A percentile compares a stretch with the other conserved stretches of the same genome.
Conservation (phyloP, 2,329 filamentous ascomycete species). For the Microsporum ferrugineum region DNA sequence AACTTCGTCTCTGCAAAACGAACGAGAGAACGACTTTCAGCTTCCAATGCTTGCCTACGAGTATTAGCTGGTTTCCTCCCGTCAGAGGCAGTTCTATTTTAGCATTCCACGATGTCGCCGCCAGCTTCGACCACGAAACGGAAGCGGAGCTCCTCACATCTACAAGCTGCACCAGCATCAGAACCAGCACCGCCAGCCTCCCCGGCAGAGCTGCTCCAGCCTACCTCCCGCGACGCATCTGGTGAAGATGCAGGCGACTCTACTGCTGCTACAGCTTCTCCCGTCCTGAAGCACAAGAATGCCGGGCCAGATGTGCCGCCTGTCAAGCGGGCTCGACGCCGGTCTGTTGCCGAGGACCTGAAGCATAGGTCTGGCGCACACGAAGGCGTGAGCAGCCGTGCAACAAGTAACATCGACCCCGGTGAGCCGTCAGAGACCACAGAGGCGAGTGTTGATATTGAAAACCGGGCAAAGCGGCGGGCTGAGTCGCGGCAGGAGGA, state of each 20-base stretch:
- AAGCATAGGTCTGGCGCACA: slow-evolving; percentile 3
- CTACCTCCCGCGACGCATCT: slow-evolving; percentile 71
- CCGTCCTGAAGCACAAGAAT: slow-evolving; percentile 41
- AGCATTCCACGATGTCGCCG: slow-evolving; percentile 34
- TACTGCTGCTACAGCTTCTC: slow-evolving; percentile 37
- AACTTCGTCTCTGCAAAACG: background rate
- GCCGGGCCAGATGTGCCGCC: slow-evolving; percentile 44
- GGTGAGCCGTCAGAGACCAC: slow-evolving; percentile 61
- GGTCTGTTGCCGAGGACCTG: slow-evolving; percentile 21
- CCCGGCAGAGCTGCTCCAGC: slow-evolving; percentile 50
- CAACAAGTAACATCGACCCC: slow-evolving; percentile 43
- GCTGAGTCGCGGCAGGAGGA: slow-evolving; percentile 29
- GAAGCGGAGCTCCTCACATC: slow-evolving; percentile 52
- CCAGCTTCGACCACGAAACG: slow-evolving; percentile 59
- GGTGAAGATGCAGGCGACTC: slow-evolving; percentile 70
- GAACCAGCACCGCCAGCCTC: slow-evolving; percentile 37
- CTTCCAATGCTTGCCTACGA: background rate
- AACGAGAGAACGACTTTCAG: background rate
- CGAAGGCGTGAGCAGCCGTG: slow-evolving; percentile 3
- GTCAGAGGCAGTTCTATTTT: background rate
- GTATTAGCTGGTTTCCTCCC: background rate
- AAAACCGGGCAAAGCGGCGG: slow-evolving; percentile 47
- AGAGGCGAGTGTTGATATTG: slow-evolving; percentile 56
- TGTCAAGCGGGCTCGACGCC: slow-evolving; percentile 63
- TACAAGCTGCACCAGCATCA: slow-evolving; percentile 32